Base-by-base conservation (phyloP, 495 filamentous ascomycete genomes). In the Penicillium canescens region DNA sequence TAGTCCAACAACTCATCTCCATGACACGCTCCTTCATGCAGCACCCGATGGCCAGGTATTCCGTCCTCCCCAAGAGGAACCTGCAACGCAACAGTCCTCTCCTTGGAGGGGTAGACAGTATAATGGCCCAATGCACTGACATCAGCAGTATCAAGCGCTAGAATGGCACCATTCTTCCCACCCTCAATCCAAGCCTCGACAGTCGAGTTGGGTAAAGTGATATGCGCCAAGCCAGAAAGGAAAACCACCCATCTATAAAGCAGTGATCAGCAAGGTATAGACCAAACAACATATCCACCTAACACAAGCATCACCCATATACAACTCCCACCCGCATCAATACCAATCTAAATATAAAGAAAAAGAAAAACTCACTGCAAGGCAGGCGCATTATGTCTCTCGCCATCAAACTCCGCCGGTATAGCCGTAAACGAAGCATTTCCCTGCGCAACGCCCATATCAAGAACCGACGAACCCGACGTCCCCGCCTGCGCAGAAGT, bases 311-410 rank as follows among this genome's bases (percentile, higher is more conserved):
- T 10, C 3, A 46, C 18, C 18, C 18, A 18, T 18, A 18, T 18
- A 18, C 18, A 18, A 18, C 18, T 18, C 18, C 18, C 18, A 18
- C 18, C 18, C 18, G 1, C 18, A 1, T 18, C 18, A 18, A 18
- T 18, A 1, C 18, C 18, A 18, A 18, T 18, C 18, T 28, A 12
- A 52, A 9, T n/a, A 40, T 35, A 52, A 41, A 34, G 7, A 42
- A 37, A 14, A 14, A 23, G 20, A 40, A 16, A 45, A 14, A 65
- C 77, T 47, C 62, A 81, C 82, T 82, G 82, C 38, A 59, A 54
- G 4, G 57, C 53, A 11, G 82, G 82, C 33, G 79, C 79, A 54
- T 77, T 77, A 52, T 84, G 82, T 34, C 68, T 45, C 1, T 79
- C 80, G 0, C 78, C 79, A 52, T 84, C 67, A 43, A 76, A 83